Conservation (phyloP, 2,329 filamentous ascomycete species). For the Claviceps cyperi region DNA sequence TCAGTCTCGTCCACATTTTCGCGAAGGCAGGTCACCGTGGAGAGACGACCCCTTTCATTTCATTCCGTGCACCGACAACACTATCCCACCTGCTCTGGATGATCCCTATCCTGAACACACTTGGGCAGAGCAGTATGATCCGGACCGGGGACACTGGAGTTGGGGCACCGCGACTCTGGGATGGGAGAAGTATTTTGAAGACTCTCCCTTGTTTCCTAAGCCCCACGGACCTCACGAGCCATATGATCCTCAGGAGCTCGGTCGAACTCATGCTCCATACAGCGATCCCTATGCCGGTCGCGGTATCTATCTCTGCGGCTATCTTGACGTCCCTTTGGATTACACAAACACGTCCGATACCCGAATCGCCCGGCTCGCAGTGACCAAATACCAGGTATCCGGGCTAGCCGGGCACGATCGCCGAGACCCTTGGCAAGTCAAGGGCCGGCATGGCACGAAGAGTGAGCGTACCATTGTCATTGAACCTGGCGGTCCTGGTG, state of each 20-base stretch:
- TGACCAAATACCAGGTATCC: conserved; percentile 34
- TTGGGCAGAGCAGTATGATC: conserved; percentile 29
- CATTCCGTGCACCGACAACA: conserved; percentile 29
- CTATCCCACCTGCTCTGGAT: conserved; percentile 26
- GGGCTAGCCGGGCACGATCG: conserved; percentile 19
- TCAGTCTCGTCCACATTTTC: conserved; percentile 2
- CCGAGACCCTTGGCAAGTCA: conserved; percentile 4
- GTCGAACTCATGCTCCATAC: not conserved
- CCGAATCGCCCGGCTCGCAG: conserved; percentile 30
- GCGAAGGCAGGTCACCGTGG: conserved; percentile 20
- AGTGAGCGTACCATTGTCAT: conserved; percentile 33
- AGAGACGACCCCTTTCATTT: conserved; percentile 31
- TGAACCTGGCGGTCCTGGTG: conserved; percentile 36
- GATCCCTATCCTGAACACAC: conserved; percentile 20
- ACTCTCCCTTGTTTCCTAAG: not conserved
- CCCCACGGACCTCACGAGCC: too few relatives aligned
- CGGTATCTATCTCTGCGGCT: conserved; percentile 33
- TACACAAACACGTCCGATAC: conserved; percentile 29
- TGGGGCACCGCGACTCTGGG: conserved; percentile 22
- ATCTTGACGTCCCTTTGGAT: conserved; percentile 32
- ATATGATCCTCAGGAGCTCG: too few relatives aligned
- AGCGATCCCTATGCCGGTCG: conserved; percentile 22
- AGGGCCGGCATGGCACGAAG: conserved; percentile 15
- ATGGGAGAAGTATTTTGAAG: not conserved
- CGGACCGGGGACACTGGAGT: conserved; percentile 29